Evolutionary conservation across 148 eudicot species (phyloP), one percentile per base, ranked within the genome.

Genomic region (Bassia scoparia): DNA sequence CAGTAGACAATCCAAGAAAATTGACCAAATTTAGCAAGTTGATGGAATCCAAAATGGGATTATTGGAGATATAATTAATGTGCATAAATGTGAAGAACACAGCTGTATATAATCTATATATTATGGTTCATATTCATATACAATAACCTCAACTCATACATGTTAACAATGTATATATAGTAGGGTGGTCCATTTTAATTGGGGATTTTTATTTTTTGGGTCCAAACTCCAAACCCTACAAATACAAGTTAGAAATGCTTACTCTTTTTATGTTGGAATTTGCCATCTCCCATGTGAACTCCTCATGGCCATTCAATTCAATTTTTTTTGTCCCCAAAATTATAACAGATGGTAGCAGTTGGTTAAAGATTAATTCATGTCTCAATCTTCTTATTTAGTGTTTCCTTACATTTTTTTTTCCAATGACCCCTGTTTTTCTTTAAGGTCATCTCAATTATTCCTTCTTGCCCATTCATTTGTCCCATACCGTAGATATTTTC

Each of bases 281-380:
- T 29, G 69, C 61, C 61, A 63, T n/a, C 54, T 71, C 46, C 80
- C 80, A 77, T 77, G 80, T 77, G 80, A 71, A 71, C n/a, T 54
- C 71, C 80, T 70, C 76, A 77, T 77, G 80, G 76, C 70, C 59
- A 70, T 21, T 24, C 72, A 14, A 23, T n/a, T 17, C 68, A 5
- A 62, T 29, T 70, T 69, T 41, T 35, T 60, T 15, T n/a, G n/a
- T n/a, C n/a, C 69, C 27, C n/a, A 59, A 44, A 1, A 52, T 8
- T 2, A 31, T 30, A 46, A 34, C 43, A 2, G n/a, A 33, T 14
- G 17, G 2, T 7, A 26, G 41, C 34, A 9, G 35, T 6, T 5
- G 49, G 37, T 14, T 12, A 37, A 30, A 0, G 15, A 21, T 30
- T 44, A 66, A 16, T 65, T 27, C 21, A 71, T 71, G 71, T 77